A percentile compares a stretch with the other conserved stretches of the same genome.
phyloP scores from a whole-genome alignment of 192 early-diverging fungal genomes.

The Mortierella hygrophila region DNA sequence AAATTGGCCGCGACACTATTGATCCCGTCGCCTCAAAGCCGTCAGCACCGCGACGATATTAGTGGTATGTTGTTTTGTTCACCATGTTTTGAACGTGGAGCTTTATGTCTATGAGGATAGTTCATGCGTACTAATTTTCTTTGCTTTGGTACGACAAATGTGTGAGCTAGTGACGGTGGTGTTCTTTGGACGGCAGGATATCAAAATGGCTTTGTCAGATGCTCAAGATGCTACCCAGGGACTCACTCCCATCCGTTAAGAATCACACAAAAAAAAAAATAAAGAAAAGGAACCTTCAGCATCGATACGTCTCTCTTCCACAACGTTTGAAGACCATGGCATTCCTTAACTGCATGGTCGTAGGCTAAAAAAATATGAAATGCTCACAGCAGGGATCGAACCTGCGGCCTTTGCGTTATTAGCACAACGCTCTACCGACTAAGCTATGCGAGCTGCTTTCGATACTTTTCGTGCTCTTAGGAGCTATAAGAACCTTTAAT shows the following conservation, averaged over 20 bases:
- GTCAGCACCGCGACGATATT: conserved; percentile 86
- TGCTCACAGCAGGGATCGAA: conserved; percentile 73
- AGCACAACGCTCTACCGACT: conserved; percentile 78
- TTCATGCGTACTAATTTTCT: neutral
- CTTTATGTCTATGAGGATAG: too few relatives aligned
- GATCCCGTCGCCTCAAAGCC: conserved; percentile 73
- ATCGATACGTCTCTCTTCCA: neutral
- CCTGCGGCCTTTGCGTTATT: conserved; percentile 76
- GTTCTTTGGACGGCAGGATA: conserved; percentile 35
- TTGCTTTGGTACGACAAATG: neutral
- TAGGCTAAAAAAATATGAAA: neutral
- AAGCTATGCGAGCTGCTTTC: conserved; percentile 70
- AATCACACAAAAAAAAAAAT: neutral
- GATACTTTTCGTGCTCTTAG: too few relatives aligned
- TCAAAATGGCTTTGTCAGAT: conserved; percentile 22
- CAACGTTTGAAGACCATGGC: too few relatives aligned
- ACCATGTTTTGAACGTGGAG: neutral
- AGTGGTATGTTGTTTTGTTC: conserved; percentile 58
- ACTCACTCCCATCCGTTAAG: conserved; percentile 15
- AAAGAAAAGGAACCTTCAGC: neutral
- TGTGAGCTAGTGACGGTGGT: conserved; percentile 24
- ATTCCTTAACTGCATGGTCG: too few relatives aligned
- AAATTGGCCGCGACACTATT: conserved; percentile 72
- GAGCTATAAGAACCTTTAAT: too few relatives aligned
- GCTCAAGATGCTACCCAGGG: conserved; percentile 4